These are phyloP conservation scores for Lolium multiflorum DNA, from an alignment of 176 grass and related monocot genomes.

Conservation along the genomic window DNA sequence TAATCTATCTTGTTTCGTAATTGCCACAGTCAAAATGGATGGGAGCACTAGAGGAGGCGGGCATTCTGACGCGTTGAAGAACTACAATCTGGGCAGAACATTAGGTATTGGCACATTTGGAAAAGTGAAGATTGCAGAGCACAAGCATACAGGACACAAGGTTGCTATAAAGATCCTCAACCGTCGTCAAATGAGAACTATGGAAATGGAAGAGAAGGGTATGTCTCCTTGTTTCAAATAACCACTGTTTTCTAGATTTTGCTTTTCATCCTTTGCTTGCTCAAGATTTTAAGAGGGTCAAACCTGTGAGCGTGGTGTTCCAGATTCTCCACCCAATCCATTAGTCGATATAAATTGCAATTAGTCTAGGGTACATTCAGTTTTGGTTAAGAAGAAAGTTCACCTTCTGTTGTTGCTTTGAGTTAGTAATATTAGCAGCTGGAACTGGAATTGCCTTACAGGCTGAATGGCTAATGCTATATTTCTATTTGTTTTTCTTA, in stretches of 20 bases:
- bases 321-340: background rate
- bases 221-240: constrained; percentile 21
- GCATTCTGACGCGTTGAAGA: constrained; percentile 68
- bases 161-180: constrained; percentile 96
- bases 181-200: constrained; percentile 75
- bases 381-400: constrained; percentile 21
- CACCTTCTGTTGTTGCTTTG: constrained; percentile 25
- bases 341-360: background rate
- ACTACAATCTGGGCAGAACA: constrained; percentile 85
- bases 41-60: constrained; percentile 55
- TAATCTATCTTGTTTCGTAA: constrained; percentile 19
- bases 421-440: constrained; percentile 27
- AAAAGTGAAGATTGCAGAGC: constrained; percentile 95
- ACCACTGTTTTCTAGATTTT: background rate
- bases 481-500: background rate
- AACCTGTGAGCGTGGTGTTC: constrained; percentile 13
- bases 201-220: constrained; percentile 98
- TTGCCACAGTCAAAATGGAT: constrained; percentile 68
- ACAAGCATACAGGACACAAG: constrained; percentile 78
- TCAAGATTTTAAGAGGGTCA: background rate
- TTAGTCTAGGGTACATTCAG: background rate
- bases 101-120: constrained; percentile 93
- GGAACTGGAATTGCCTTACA: constrained; percentile 3
- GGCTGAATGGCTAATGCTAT: constrained; percentile 25
- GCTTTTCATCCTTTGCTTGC: constrained; percentile 17